phyloP scores from a whole-genome alignment of 1,139 yeast genomes.

The Yamadazyma siamensis region DNA sequence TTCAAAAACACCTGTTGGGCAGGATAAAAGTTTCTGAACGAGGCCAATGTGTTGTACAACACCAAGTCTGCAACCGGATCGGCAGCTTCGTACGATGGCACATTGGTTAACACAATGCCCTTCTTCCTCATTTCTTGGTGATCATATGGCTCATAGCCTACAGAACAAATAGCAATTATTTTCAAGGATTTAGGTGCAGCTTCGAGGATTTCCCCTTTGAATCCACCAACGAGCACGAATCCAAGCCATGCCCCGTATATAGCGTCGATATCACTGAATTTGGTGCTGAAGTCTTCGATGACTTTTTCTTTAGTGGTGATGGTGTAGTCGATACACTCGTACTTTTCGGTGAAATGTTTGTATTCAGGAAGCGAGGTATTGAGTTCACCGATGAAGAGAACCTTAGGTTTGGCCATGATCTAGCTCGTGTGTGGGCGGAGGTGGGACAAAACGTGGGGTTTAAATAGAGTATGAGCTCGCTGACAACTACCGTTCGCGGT shows the following conservation, averaged over 20 bases:
- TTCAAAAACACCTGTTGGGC: slow-evolving; percentile 40
- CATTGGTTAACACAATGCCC: slow-evolving; percentile 60
- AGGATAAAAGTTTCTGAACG: slow-evolving; percentile 58
- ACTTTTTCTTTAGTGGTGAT: slow-evolving; percentile 41
- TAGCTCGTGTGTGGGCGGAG: neutral
- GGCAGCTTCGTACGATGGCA: slow-evolving; percentile 59
- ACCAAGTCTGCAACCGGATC: slow-evolving; percentile 81
- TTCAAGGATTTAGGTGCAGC: slow-evolving; percentile 51
- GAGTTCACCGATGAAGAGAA: slow-evolving; percentile 45
- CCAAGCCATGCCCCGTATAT: slow-evolving; percentile 68
- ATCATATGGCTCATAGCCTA: slow-evolving; percentile 67
- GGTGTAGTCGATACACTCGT: slow-evolving; percentile 41
- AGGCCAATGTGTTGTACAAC: slow-evolving; percentile 52
- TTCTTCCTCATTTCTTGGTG: slow-evolving; percentile 32
- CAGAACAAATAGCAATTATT: slow-evolving; percentile 63
- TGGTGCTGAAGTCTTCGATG: slow-evolving; percentile 31
- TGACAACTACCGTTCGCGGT: too few species aligned
- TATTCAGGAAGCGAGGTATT: slow-evolving; percentile 36
- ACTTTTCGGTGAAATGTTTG: slow-evolving; percentile 31
- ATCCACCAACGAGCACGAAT: slow-evolving; percentile 48
- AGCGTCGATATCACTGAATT: slow-evolving; percentile 45
- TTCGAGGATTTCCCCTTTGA: slow-evolving; percentile 43
- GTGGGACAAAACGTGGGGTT: too few species aligned
- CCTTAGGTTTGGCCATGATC: slow-evolving; percentile 23
- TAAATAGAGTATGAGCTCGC: too few species aligned